phyloP scores from a whole-genome alignment of 1,284 basidiomycete genomes.

The Ceratobasidium sp. region DNA sequence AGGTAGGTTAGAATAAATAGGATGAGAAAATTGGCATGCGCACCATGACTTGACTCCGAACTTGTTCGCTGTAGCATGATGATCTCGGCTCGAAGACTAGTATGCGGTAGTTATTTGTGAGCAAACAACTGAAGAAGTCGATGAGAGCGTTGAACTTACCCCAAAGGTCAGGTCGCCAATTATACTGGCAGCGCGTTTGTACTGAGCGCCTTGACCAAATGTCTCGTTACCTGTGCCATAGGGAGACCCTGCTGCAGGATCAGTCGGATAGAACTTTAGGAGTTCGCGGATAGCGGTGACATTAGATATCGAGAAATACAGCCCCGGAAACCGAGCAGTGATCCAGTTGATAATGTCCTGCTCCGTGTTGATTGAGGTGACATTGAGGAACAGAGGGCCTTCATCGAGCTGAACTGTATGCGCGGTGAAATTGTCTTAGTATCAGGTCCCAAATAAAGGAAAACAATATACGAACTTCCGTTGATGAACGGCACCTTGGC shows the following conservation, averaged over 20 bases:
- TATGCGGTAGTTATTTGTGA: neutral
- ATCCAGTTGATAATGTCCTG: conserved; percentile 23
- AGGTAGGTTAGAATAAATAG: neutral
- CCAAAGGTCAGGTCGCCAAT: conserved; percentile 44
- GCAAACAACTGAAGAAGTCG: too few relatives aligned
- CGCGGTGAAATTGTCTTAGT: neutral
- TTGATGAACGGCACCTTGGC: conserved; percentile 58
- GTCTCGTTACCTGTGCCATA: conserved; percentile 43
- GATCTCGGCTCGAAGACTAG: conserved; percentile 7
- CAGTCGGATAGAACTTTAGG: conserved; percentile 36
- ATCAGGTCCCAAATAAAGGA: neutral
- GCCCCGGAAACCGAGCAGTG: conserved; percentile 29
- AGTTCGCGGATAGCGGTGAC: conserved; percentile 20
- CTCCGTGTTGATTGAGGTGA: conserved; percentile 20
- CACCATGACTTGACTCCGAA: conserved; percentile 25
- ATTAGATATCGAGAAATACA: conserved; percentile 34
- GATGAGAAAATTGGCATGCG: neutral
- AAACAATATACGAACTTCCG: conserved; percentile 51
- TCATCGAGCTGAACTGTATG: conserved; percentile 49
- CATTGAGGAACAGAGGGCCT: conserved; percentile 48
- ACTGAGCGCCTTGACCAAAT: conserved; percentile 42
- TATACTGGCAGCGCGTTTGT: conserved; percentile 43
- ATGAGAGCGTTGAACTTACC: neutral
- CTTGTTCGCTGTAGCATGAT: conserved; percentile 1
- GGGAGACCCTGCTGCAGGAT: conserved; percentile 42